phyloP scores from a whole-genome alignment of 2,329 filamentous ascomycete genomes.

The Colletotrichum tropicicola region DNA sequence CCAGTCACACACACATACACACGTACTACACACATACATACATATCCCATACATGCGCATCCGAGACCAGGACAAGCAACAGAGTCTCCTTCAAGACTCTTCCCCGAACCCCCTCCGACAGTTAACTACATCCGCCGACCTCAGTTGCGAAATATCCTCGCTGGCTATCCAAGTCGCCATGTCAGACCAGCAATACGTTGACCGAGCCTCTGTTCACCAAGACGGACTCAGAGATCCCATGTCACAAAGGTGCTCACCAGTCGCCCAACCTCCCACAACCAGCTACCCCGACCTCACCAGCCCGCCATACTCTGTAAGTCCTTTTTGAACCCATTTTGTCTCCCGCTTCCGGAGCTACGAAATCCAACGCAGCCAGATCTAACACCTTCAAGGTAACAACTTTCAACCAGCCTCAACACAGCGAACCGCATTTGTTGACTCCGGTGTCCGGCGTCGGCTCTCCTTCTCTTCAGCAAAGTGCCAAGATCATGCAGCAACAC shows the following conservation, averaged over 20 bases:
- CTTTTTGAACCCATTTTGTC: neutral
- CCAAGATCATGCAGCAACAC: slow-evolving; percentile 52
- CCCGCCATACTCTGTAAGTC: slow-evolving; percentile 43
- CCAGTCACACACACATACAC: neutral
- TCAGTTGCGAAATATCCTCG: neutral
- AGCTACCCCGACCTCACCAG: slow-evolving; percentile 19
- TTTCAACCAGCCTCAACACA: slow-evolving; percentile 42
- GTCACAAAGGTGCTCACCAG: slow-evolving; percentile 17
- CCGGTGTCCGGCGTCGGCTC: slow-evolving; percentile 60
- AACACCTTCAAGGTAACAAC: slow-evolving; percentile 37
- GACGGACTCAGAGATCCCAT: slow-evolving; percentile 23
- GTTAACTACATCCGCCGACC: neutral
- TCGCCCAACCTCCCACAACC: neutral
- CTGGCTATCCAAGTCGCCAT: slow-evolving; percentile 12
- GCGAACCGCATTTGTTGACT: slow-evolving; percentile 57
- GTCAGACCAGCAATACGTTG: slow-evolving; percentile 28
- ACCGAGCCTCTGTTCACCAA: neutral
- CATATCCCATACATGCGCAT: slow-evolving; percentile 37
- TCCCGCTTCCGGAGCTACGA: neutral
- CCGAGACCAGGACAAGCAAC: neutral
- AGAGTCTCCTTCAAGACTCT: neutral
- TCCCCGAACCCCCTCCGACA: neutral
- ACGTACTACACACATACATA: slow-evolving; percentile 34
- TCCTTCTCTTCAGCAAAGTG: slow-evolving; percentile 54
- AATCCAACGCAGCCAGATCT: neutral